Evolutionary conservation across 805 yeast species (phyloP), one percentile per base, ranked within the genome.

Genomic region (Lipomyces starkeyi): DNA sequence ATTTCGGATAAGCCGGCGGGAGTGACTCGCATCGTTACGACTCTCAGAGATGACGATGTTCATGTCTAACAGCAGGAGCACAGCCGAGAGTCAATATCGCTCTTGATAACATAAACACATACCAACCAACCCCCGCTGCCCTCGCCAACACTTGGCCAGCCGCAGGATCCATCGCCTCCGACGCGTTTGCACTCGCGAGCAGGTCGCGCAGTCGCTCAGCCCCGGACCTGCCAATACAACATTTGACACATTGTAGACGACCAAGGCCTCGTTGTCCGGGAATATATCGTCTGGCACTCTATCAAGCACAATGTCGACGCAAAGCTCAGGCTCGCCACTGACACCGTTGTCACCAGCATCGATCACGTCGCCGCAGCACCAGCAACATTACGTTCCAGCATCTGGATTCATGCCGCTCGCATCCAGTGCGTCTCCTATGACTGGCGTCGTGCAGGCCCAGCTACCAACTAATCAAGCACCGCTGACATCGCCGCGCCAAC

Each of bases 141-240:
- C 22, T 43, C 9, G 49, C 49, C 49, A 43, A 17, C n/a, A 17
- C 35, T 53, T 11, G 56, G 34, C 34, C 17, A 25, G 32, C 3
- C 56, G 1, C 56, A 29, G 17, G 29, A 25, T 14, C 9, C 56
- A 7, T 11, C 34, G 34, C 34, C 56, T 25, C 56, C 7, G 56
- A 53, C 56, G n/a, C 34, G 14, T 53, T 53, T 53, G 56, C 56
- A 14, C 27, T 53, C 34, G 56, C 56, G 34, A 25, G 32, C 56
- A 2, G 34, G 34, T 29, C 27, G 56, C 34, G 56, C 56, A 9
- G 56, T 17, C 14, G 11, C n/a, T 49, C 27, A 27, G 13, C 11
- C 11, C 27, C 54, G 11, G 27, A 17, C 17, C 56, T 11, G 27
- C 56, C 56, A 1, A 22, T n/a, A 3, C 56, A 7, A 25, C 27